A percentile compares a stretch with the other conserved stretches of the same genome.
These are phyloP conservation scores for Obelidium mucronatum DNA, from an alignment of 192 early-diverging fungal species.

Conservation along the genomic window DNA sequence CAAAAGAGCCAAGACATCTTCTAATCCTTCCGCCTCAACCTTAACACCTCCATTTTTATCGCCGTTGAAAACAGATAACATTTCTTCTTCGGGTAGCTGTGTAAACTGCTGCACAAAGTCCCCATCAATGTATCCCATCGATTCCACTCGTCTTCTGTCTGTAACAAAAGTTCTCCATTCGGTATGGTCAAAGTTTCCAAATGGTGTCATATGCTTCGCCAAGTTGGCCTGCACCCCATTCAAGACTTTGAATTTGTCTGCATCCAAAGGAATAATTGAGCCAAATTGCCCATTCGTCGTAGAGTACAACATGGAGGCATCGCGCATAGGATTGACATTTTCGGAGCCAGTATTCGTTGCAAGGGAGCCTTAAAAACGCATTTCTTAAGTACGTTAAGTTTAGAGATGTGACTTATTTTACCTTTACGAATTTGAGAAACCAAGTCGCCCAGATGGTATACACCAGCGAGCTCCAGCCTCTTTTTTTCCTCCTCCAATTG, in stretches of 20 bases:
- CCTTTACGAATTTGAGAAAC: constrained; percentile 83
- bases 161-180: constrained; percentile 72
- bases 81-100: constrained; percentile 59
- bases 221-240: constrained; percentile 72
- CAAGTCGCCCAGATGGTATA: constrained; percentile 80
- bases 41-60: constrained; percentile 40
- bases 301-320: constrained; percentile 69
- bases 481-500: constrained; percentile 57
- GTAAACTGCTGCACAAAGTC: constrained; percentile 89
- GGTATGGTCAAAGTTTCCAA: constrained; percentile 69
- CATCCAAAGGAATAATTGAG: constrained; percentile 71
- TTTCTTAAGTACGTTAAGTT: no score
- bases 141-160: constrained; percentile 50
- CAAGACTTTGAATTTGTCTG: constrained; percentile 64
- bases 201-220: constrained; percentile 54
- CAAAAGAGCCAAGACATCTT: constrained; percentile 24
- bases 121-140: constrained; percentile 82
- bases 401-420: constrained; percentile 42
- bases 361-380: no score
- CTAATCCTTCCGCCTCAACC: constrained; percentile 32
- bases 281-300: constrained; percentile 86
- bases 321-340: background rate
- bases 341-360: background rate
- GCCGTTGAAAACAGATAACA: constrained; percentile 39
- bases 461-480: constrained; percentile 65